Conservation (phyloP, 164 flowering plant genomes). For the Nymphaea thermarum region DNA sequence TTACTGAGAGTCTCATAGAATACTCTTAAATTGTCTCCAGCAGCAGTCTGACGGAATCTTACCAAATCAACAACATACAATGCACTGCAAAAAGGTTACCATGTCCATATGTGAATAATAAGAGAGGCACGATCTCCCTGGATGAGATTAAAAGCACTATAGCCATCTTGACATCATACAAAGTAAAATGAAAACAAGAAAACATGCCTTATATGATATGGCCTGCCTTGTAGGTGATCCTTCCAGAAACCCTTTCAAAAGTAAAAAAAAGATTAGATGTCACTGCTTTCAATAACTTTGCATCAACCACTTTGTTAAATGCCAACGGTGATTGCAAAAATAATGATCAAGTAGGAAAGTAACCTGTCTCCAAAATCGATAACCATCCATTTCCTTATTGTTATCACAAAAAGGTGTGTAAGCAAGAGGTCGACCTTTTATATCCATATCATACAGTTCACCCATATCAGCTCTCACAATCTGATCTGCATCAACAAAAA, state of each 20-base stretch:
- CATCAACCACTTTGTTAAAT: not conserved
- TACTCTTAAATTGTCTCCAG: slow-evolving; percentile 94
- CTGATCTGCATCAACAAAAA: slow-evolving; percentile 99
- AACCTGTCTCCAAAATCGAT: slow-evolving; percentile 98
- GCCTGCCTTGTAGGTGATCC: slow-evolving; percentile 88
- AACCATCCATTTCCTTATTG: slow-evolving; percentile 99
- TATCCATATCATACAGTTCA: slow-evolving; percentile 96
- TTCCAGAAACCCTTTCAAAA: slow-evolving; percentile 86
- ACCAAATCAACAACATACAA: slow-evolving; percentile 90
- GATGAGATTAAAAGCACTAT: no score
- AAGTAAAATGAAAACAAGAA: not conserved
- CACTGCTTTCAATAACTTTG: no score
- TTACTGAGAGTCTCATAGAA: slow-evolving; percentile 95
- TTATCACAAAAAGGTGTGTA: slow-evolving; percentile 98
- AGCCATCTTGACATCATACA: no score
- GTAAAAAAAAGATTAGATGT: not conserved
- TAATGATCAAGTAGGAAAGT: not conserved
- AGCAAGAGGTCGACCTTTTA: slow-evolving; percentile 87
- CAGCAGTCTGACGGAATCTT: slow-evolving; percentile 96
- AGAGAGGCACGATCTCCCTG: no score
- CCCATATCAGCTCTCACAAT: slow-evolving; percentile 94
- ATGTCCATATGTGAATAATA: not conserved
- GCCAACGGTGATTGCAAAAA: not conserved
- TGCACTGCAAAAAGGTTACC: slow-evolving; percentile 55
- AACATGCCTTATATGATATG: slow-evolving; percentile 86